Evolutionary conservation across 2,329 filamentous ascomycete species (phyloP), one percentile per base, ranked within the genome.

Genomic region (Sarocladium oryzae): DNA sequence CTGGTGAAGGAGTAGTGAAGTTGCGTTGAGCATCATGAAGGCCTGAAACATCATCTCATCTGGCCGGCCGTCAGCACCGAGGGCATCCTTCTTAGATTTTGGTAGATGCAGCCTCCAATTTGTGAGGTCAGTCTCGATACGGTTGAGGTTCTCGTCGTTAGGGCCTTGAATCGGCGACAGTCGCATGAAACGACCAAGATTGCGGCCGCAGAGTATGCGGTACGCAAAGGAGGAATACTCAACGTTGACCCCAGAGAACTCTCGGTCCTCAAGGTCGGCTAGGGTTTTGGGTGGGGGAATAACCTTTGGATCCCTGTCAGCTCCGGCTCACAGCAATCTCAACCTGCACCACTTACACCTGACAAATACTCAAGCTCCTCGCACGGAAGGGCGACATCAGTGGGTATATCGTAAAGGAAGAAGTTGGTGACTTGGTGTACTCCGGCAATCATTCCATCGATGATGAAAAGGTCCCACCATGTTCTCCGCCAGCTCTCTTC

Each of bases 1-100:
- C 57, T 91, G 85, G 63, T 93, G 88, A 16, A 93, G 77, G 57
- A 90, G 81, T 59, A 93, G 88, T 1, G 84, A 77, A 54, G 77
- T 81, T 6, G 77, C 77, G 55, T 81, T 70, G 28, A 72, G 77
- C 60, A 95, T 88, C 81, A 95, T 92, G 56, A 88, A 85, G 1
- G 88, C 90, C 65, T 95, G 89, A 69, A 96, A 95, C 67, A 96
- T 84, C 78, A 95, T 86, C 68, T 95, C 89, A 63, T 96, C 91
- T 10, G 91, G 75, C 50, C 82, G 77, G 28, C 88, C 85, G 58
- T 85, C 81, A 55, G 79, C 78, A n/a, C 52, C 79, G 50, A 95
- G 72, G 15, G 88, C 75, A 54, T 88, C 80, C 51, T 76, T 76
- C 68, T 95, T 95, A 13, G 75, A 75, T 15, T 77, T 73, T 0